A percentile compares a stretch with the other conserved stretches of the same genome.
Evolutionary conservation across 768 basidiomycete genomes (phyloP).

Genomic region (Phaeolepiota aurea): DNA sequence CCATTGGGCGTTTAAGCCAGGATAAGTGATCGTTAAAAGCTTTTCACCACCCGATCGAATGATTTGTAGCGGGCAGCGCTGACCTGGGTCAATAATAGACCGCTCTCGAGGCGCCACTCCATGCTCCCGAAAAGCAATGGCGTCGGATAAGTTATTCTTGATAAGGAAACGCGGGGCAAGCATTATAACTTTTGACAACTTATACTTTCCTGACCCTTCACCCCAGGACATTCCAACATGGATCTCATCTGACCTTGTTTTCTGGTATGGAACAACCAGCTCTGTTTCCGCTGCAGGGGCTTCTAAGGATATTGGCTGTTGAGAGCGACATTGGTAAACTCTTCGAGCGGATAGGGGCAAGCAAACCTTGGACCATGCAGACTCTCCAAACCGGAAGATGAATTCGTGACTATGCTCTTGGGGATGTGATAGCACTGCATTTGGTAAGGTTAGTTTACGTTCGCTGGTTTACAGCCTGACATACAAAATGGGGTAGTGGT

Average conservation of each 20-base stretch:
- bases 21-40: slow-evolving; percentile 75
- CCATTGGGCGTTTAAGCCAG: slow-evolving; percentile 84
- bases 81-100: slow-evolving; percentile 55
- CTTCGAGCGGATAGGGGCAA: not conserved
- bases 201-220: slow-evolving; percentile 96
- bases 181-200: slow-evolving; percentile 89
- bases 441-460: not conserved
- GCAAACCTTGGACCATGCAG: slow-evolving; percentile 81
- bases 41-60: slow-evolving; percentile 62
- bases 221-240: slow-evolving; percentile 87
- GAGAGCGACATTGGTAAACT: slow-evolving; percentile 2
- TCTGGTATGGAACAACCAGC: slow-evolving; percentile 58
- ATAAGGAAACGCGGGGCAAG: slow-evolving; percentile 86
- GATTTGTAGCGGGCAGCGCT: slow-evolving; percentile 59
- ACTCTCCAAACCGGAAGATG: slow-evolving; percentile 71
- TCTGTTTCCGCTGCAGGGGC: slow-evolving; percentile 88
- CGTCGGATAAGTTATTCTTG: slow-evolving; percentile 65
- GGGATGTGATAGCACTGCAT: slow-evolving; percentile 80
- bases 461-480: slow-evolving; percentile 17
- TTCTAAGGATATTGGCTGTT: slow-evolving; percentile 78
- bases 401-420: slow-evolving; percentile 78
- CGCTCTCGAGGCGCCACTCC: slow-evolving; percentile 59
- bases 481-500: slow-evolving; percentile 73
- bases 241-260: slow-evolving; percentile 55
- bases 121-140: slow-evolving; percentile 81